Evolutionary conservation across 305 asterid species (phyloP).

Genomic region (Fraxinus xanthoxyloides): DNA sequence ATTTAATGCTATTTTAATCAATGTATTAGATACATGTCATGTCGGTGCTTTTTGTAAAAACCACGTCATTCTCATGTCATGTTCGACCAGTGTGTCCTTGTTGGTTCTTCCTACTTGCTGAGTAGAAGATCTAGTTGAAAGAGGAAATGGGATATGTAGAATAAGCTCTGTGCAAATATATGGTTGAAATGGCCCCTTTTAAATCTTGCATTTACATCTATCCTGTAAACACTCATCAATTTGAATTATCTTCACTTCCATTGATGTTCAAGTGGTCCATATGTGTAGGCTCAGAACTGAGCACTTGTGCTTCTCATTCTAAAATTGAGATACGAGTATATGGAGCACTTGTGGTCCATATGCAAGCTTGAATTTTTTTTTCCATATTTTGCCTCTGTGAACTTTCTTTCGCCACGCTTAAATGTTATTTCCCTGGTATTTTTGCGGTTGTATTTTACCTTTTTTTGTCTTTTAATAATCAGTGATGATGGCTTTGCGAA

Average conservation of each 20-base stretch:
- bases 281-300: constrained; percentile 7
- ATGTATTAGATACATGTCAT: neutral
- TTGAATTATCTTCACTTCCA: neutral
- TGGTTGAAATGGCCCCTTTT: neutral
- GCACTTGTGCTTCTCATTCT: constrained; percentile 7
- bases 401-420: neutral
- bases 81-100: neutral
- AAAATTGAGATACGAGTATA: neutral
- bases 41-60: neutral
- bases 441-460: neutral
- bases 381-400: neutral
- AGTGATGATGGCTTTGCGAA: constrained; percentile 14
- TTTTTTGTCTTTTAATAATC: neutral
- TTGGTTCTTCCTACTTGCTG: neutral
- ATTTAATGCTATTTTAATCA: neutral
- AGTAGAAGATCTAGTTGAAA: neutral
- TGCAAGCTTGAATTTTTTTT: neutral
- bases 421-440: neutral
- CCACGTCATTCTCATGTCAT: neutral
- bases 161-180: neutral
- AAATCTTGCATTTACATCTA: neutral
- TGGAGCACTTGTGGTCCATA: too few species aligned
- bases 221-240: neutral
- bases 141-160: neutral
- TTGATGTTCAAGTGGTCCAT: neutral